Conservation (phyloP, 805 yeast species). For the Ogataea paraovalis region DNA sequence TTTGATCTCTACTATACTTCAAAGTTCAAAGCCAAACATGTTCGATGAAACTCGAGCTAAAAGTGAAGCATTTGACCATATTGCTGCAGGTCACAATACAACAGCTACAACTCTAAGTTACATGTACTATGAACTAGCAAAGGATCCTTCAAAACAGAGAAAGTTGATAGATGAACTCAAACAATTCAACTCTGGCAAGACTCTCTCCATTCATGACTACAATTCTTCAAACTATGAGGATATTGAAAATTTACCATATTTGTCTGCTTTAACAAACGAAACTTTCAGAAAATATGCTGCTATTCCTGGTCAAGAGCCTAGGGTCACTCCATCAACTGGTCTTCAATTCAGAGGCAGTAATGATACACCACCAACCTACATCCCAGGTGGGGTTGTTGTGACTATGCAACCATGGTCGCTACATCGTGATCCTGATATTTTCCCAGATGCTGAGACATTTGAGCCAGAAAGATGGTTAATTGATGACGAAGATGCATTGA, state of each 20-base stretch:
- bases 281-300: constrained; percentile 61
- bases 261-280: constrained; percentile 63
- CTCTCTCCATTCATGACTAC: constrained; percentile 15
- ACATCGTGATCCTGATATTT: constrained; percentile 49
- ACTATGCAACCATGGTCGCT: constrained; percentile 65
- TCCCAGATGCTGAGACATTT: constrained; percentile 48
- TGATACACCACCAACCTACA: constrained; percentile 20
- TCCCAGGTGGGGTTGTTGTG: constrained; percentile 54
- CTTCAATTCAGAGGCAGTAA: constrained; percentile 25
- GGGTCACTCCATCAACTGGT: constrained; percentile 40
- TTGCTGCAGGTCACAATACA: constrained; percentile 77
- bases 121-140: constrained; percentile 54
- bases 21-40: constrained; percentile 7
- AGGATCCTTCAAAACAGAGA: constrained; percentile 43
- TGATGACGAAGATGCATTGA: constrained; percentile 35
- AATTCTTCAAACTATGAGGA: constrained; percentile 32
- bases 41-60: constrained; percentile 31
- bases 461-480: constrained; percentile 55
- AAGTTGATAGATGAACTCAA: constrained; percentile 42
- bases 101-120: constrained; percentile 64
- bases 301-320: constrained; percentile 71
- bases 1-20: constrained; percentile 23
- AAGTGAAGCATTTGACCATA: constrained; percentile 57
- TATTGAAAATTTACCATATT: constrained; percentile 51
- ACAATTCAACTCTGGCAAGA: constrained; percentile 21